These are phyloP conservation scores for Periconia digitata DNA, from an alignment of 2,329 filamentous ascomycete genomes.

Conservation along the genomic window DNA sequence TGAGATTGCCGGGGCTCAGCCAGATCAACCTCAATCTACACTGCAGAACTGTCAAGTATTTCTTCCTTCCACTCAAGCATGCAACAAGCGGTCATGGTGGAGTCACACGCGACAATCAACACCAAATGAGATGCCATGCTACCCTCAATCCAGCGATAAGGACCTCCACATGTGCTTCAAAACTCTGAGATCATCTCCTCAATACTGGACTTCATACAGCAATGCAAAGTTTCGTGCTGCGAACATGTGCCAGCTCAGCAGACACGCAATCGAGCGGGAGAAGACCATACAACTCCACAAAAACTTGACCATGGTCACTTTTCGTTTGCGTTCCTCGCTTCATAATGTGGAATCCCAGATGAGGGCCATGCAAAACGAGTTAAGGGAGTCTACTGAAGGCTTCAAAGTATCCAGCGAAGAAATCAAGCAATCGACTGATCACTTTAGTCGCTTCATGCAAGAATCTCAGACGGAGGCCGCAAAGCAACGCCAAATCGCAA, in stretches of 20 bases:
- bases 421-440: slow-evolving; percentile 2
- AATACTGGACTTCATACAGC: slow-evolving; percentile 67
- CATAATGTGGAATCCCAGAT: neutral
- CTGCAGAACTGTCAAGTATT: slow-evolving; percentile 57
- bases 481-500: slow-evolving; percentile 1
- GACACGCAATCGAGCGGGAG: slow-evolving; percentile 60
- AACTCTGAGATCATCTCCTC: slow-evolving; percentile 56
- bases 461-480: slow-evolving; percentile 1
- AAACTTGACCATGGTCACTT: slow-evolving; percentile 29
- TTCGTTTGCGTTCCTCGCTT: slow-evolving; percentile 4
- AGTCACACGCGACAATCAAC: slow-evolving; percentile 10
- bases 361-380: slow-evolving; percentile 1
- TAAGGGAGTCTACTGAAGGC: neutral
- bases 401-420: slow-evolving; percentile 1
- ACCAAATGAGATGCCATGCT: slow-evolving; percentile 31
- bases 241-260: slow-evolving; percentile 63
- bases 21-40: slow-evolving; percentile 43
- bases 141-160: slow-evolving; percentile 31
- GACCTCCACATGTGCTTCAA: slow-evolving; percentile 55
- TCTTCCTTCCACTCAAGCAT: slow-evolving; percentile 42
- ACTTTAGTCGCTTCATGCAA: neutral
- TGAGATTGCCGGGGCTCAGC: slow-evolving; percentile 56
- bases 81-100: slow-evolving; percentile 25
- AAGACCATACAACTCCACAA: slow-evolving; percentile 37
- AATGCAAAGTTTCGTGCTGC: slow-evolving; percentile 63